These are phyloP conservation scores for Panicum hallii DNA, from an alignment of 202 grass and related monocot species.

Conservation along the genomic window DNA sequence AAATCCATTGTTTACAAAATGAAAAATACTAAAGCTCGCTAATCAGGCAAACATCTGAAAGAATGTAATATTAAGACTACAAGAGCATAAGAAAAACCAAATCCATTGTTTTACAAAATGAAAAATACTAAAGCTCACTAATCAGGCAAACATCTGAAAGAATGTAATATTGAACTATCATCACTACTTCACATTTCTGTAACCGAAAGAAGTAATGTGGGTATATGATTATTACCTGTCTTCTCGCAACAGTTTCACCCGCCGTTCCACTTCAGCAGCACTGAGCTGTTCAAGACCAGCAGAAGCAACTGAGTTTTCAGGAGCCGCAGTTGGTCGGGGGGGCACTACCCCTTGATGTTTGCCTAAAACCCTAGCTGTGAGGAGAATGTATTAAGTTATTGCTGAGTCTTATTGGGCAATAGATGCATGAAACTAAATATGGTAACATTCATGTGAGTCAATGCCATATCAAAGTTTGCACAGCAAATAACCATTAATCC, in stretches of 20 bases:
- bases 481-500: not conserved
- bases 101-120: not conserved
- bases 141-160: constrained; percentile 7
- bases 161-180: constrained; percentile 27
- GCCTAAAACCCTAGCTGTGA: constrained; percentile 83
- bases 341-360: constrained; percentile 64
- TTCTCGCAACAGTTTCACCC: constrained; percentile 87
- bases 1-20: not conserved
- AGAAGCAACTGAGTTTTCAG: constrained; percentile 65
- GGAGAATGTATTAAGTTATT: constrained; percentile 28
- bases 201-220: not conserved
- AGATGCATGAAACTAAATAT: constrained; percentile 29
- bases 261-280: constrained; percentile 66
- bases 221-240: constrained; percentile 66
- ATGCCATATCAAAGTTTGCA: constrained; percentile 18
- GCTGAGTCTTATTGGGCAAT: not conserved
- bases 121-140: constrained; percentile 9
- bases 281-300: constrained; percentile 75
- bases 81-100: constrained; percentile 7
- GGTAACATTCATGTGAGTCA: not conserved
- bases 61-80: not conserved
- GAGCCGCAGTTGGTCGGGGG: constrained; percentile 47
- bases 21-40: constrained; percentile 2
- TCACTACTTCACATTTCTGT: not conserved
- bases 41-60: constrained; percentile 7